A percentile compares a stretch with the other conserved stretches of the same genome.
These are phyloP conservation scores for Chytridium lagenaria DNA, from an alignment of 371 early-diverging fungal genomes.

Conservation along the genomic window DNA sequence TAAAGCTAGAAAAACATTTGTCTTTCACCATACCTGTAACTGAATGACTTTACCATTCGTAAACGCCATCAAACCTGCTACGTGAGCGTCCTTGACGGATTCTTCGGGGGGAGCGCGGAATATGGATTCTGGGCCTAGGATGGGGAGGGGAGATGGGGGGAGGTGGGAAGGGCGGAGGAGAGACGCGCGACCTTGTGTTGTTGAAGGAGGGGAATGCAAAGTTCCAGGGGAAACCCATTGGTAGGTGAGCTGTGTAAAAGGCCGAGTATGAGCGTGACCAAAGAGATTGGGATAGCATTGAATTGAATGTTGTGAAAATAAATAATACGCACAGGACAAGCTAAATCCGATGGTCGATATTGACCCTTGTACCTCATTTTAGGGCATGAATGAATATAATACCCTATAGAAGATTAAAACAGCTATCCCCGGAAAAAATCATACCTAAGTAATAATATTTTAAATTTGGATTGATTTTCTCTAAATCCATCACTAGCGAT, in stretches of 20 bases:
- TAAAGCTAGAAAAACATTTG: too few relatives aligned
- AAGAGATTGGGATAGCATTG: too few relatives aligned
- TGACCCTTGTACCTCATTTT: slow-evolving; percentile 95
- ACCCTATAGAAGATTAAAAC: too few relatives aligned
- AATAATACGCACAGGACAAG: slow-evolving; percentile 51
- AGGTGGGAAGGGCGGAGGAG: slow-evolving; percentile 17
- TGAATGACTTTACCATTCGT: background rate
- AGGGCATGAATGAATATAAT: slow-evolving; percentile 84
- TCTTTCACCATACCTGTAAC: slow-evolving; percentile 3
- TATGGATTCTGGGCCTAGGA: too few relatives aligned
- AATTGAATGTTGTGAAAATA: background rate
- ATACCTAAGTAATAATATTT: slow-evolving; percentile 89
- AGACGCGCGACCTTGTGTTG: slow-evolving; percentile 34
- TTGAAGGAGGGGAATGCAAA: slow-evolving; percentile 35
- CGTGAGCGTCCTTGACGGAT: background rate
- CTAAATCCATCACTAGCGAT: slow-evolving; percentile 52
- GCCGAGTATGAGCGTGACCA: too few relatives aligned
- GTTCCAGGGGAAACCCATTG: slow-evolving; percentile 33
- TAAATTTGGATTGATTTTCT: slow-evolving; percentile 46
- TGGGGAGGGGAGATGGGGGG: too few relatives aligned
- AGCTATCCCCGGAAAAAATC: background rate
- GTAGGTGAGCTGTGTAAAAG: slow-evolving; percentile 40
- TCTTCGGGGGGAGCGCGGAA: too few relatives aligned
- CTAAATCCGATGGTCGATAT: slow-evolving; percentile 81
- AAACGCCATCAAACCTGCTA: background rate